Base-by-base conservation (phyloP, 2,329 filamentous ascomycete species). In the Cordyceps cateniannulata region DNA sequence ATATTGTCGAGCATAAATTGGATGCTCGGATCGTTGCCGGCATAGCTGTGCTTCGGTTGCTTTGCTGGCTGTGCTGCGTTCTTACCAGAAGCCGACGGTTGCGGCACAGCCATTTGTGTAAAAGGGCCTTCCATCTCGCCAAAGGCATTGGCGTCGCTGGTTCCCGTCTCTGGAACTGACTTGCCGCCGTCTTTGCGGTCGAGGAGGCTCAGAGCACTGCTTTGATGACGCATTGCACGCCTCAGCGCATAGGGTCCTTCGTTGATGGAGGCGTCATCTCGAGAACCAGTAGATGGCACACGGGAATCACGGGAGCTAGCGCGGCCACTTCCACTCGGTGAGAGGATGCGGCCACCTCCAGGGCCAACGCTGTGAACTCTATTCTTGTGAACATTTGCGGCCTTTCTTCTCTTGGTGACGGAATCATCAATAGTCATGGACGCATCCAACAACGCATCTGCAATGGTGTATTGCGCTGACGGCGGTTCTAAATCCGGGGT, bases 361-460 rank as follows among this genome's bases (percentile, higher is more conserved):
- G 71, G 69, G 0, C 73, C 74, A 24, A 71, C 66, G 59, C 74
- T 75, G 40, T 76, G 68, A 57, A 75, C 69, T 27, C 80, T 76
- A 27, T 77, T 74, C 61, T 74, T 77, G 64, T 83, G 81, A 14
- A 67, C 76, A 63, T 84, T 83, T n/a, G 78, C 68, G 16, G 79
- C 78, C 32, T 79, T 78, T 58, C 78, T 79, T 65, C 79, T 79
- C 69, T 79, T 81, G 2, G 83, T 76, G 8, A 83, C 73, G 0
- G 85, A 78, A 65, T 89, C 86, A 68, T 93, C 89, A 64, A 95
- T 91, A 0, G 89, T 92, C 76, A 91, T 93, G 1, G 92, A 96
- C 7, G 95, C 95, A 73, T 98, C 95, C 32, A 96, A 79, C 18
- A 98, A 79, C 6, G 95, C 95, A 73, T 98, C 93, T 3, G 90